These are phyloP conservation scores for Sarocladium oryzae DNA, from an alignment of 2,329 filamentous ascomycete species.

Conservation along the genomic window DNA sequence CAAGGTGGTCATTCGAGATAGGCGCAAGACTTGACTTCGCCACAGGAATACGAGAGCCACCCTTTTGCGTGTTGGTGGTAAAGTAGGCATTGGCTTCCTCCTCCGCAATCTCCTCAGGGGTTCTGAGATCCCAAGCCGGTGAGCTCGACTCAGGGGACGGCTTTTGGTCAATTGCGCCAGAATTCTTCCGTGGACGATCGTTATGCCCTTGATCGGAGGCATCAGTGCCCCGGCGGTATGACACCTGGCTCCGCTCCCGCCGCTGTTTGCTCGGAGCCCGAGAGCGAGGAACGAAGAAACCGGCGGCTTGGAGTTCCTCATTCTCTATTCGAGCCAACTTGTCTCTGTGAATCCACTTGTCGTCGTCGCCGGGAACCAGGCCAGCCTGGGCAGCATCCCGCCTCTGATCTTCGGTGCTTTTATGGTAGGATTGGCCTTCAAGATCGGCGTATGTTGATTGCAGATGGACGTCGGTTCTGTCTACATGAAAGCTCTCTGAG, in stretches of 20 bases:
- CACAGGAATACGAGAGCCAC: constrained; percentile 78
- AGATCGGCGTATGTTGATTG: constrained; percentile 11
- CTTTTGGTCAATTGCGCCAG: constrained; percentile 31
- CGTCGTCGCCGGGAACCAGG: constrained; percentile 40
- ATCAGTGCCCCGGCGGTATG: constrained; percentile 26
- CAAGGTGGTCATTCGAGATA: constrained; percentile 63
- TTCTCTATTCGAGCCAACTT: constrained; percentile 78
- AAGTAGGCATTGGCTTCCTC: constrained; percentile 47
- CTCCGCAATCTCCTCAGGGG: constrained; percentile 70
- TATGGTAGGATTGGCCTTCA: constrained; percentile 12
- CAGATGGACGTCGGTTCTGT: constrained; percentile 12
- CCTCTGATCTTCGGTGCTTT: constrained; percentile 20
- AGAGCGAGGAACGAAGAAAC: constrained; percentile 54
- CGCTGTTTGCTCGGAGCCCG: constrained; percentile 46
- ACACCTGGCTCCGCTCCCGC: constrained; percentile 29
- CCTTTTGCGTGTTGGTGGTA: constrained; percentile 42
- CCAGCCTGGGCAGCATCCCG: constrained; percentile 20
- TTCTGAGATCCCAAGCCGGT: constrained; percentile 64
- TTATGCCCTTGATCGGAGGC: constrained; percentile 20
- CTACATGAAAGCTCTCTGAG: constrained; percentile 24
- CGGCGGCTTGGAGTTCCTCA: constrained; percentile 72
- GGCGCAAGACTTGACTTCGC: constrained; percentile 73
- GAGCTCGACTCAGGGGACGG: constrained; percentile 30
- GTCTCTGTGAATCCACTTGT: constrained; percentile 81
- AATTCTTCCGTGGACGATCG: constrained; percentile 38